Evolutionary conservation across 495 filamentous ascomycete genomes (phyloP).

Genomic region (Chaetomium fimeti): DNA sequence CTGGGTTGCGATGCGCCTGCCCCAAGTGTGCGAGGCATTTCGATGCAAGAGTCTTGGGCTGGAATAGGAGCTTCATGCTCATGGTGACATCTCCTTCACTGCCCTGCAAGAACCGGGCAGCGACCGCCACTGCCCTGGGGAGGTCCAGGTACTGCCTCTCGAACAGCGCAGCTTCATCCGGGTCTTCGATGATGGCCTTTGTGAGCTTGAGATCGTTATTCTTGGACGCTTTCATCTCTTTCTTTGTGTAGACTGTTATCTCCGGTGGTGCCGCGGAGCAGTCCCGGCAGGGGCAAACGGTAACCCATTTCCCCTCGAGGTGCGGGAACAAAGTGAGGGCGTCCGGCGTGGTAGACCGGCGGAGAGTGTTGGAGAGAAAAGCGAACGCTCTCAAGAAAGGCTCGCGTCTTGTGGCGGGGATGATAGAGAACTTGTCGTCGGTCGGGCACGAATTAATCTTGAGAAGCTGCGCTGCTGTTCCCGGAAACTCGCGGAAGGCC

Average conservation of each 20-base stretch:
- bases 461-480: neutral
- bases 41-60: constrained; percentile 19
- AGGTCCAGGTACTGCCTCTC: constrained; percentile 19
- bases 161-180: constrained; percentile 20
- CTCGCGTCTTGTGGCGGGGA: constrained; percentile 19
- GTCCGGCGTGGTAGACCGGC: neutral
- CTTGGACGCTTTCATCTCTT: neutral
- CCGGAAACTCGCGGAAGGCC: constrained; percentile 11
- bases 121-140: constrained; percentile 19
- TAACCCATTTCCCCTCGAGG: constrained; percentile 17
- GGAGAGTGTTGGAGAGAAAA: constrained; percentile 12
- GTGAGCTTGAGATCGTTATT: neutral
- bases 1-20: constrained; percentile 16
- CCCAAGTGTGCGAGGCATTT: constrained; percentile 15
- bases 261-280: constrained; percentile 20
- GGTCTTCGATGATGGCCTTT: constrained; percentile 19
- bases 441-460: constrained; percentile 1
- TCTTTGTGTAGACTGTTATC: constrained; percentile 8
- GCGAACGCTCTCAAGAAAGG: constrained; percentile 23
- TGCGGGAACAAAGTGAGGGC: constrained; percentile 2
- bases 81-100: neutral
- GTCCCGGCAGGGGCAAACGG: neutral
- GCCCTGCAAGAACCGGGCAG: neutral
- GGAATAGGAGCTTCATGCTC: constrained; percentile 13
- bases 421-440: neutral